phyloP scores from a whole-genome alignment of 192 early-diverging fungal species.

The Backusella tuberculispora region DNA sequence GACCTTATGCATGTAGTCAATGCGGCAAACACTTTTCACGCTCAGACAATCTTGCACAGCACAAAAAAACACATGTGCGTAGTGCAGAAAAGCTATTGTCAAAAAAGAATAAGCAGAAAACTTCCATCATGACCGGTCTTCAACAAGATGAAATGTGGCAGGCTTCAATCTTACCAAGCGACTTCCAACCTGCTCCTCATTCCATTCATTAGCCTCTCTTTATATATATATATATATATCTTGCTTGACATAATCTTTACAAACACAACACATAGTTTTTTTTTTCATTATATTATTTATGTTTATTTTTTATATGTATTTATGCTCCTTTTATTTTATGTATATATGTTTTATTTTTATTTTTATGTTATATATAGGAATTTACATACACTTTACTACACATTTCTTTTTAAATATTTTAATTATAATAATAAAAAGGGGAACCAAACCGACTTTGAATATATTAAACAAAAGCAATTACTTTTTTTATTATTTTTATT shows the following conservation, averaged over 20 bases:
- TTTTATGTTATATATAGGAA: neutral
- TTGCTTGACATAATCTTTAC: neutral
- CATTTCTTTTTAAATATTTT: neutral
- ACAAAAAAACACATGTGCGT: constrained; percentile 55
- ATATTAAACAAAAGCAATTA: constrained; percentile 9
- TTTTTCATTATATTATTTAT: neutral
- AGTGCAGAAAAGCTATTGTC: constrained; percentile 1
- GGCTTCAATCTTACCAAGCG: neutral
- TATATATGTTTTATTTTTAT: neutral
- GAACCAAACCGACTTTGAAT: neutral
- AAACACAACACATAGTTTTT: neutral
- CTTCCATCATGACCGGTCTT: neutral
- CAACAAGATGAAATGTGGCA: constrained; percentile 10
- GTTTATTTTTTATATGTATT: neutral
- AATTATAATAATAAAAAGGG: neutral
- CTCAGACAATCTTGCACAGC: constrained; percentile 61
- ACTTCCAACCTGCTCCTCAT: neutral
- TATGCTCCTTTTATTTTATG: neutral
- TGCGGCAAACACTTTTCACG: constrained; percentile 63
- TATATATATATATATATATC: neutral
- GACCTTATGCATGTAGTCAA: constrained; percentile 56
- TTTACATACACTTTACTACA: neutral
- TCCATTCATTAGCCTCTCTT: neutral
- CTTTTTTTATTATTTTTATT: neutral
- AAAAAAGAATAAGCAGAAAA: constrained; percentile 14